These are phyloP conservation scores for Phylloporus gajari DNA, from an alignment of 1,284 basidiomycete species.

Conservation along the genomic window DNA sequence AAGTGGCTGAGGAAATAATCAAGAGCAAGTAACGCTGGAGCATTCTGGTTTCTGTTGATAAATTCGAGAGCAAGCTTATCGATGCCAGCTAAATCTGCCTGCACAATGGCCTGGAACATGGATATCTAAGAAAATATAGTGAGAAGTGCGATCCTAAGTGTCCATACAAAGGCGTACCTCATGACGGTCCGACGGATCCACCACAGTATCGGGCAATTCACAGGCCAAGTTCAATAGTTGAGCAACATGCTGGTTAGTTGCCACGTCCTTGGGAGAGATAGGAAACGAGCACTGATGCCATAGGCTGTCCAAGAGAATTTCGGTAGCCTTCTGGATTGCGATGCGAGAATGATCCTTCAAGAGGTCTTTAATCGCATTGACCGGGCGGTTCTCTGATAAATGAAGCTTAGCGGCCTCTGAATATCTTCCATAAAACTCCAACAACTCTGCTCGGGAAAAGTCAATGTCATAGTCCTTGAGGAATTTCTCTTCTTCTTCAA, in stretches of 20 bases:
- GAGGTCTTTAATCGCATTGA: slow-evolving; percentile 61
- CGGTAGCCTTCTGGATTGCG: slow-evolving; percentile 46
- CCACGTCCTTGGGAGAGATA: slow-evolving; percentile 20
- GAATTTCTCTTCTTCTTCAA: slow-evolving; percentile 67
- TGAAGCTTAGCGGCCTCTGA: slow-evolving; percentile 68
- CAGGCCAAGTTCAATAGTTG: slow-evolving; percentile 30
- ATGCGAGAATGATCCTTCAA: slow-evolving; percentile 49
- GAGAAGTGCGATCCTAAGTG: neutral
- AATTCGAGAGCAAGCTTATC: slow-evolving; percentile 23
- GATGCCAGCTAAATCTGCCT: slow-evolving; percentile 20
- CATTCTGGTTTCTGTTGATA: slow-evolving; percentile 6
- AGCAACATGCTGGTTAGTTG: slow-evolving; percentile 9
- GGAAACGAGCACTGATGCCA: slow-evolving; percentile 42
- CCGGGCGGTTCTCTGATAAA: slow-evolving; percentile 57
- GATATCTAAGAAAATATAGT: slow-evolving; percentile 25
- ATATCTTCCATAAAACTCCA: slow-evolving; percentile 57
- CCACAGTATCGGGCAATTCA: slow-evolving; percentile 24
- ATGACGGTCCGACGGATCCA: slow-evolving; percentile 26
- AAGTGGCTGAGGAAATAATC: slow-evolving; percentile 36
- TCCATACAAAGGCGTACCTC: slow-evolving; percentile 23
- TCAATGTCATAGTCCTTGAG: slow-evolving; percentile 67
- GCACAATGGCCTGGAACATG: slow-evolving; percentile 38
- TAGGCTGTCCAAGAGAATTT: slow-evolving; percentile 36
- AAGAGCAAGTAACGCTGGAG: slow-evolving; percentile 37
- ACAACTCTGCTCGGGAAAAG: slow-evolving; percentile 58